Percentiles rank a stretch among this genome's conserved stretches.
These are phyloP conservation scores for Rhodotorula sp. DNA, from an alignment of 1,284 basidiomycete species.

Conservation along the genomic window DNA sequence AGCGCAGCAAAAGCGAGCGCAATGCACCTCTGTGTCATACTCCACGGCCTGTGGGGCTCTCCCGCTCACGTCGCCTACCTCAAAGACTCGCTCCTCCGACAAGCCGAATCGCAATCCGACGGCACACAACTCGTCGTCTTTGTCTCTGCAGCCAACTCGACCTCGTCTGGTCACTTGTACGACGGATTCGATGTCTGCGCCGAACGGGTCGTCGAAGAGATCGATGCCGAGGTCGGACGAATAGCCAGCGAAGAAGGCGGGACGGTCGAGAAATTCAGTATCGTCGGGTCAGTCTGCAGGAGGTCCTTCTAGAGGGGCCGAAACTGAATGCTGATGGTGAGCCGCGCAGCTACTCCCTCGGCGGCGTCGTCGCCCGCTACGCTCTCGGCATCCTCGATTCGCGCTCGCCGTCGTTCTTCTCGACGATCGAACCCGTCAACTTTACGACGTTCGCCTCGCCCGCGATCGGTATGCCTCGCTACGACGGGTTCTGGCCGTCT, in stretches of 20 bases:
- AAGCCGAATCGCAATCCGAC: not conserved
- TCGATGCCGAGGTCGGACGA: constrained; percentile 51
- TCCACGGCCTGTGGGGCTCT: constrained; percentile 38
- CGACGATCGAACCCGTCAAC: constrained; percentile 65
- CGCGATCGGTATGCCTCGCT: constrained; percentile 60
- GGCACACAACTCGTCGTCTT: constrained; percentile 24
- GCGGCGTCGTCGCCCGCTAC: constrained; percentile 75
- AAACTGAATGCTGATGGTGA: not conserved
- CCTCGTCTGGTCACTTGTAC: constrained; percentile 57
- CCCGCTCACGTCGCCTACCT: constrained; percentile 34
- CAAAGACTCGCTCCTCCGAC: constrained; percentile 18
- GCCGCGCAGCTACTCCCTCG: constrained; percentile 60
- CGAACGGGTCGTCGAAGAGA: constrained; percentile 68
- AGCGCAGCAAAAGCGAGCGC: not conserved
- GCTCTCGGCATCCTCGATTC: constrained; percentile 69
- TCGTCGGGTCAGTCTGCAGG: constrained; percentile 56
- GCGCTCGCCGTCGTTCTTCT: constrained; percentile 61
- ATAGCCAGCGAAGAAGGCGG: constrained; percentile 55
- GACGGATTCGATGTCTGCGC: constrained; percentile 69
- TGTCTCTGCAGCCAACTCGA: constrained; percentile 54
- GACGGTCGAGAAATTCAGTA: constrained; percentile 64
- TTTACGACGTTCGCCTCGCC: constrained; percentile 81
- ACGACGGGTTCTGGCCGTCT: constrained; percentile 61
- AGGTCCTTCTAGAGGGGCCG: not conserved
- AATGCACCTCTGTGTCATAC: constrained; percentile 8